Evolutionary conservation across 2,329 filamentous ascomycete genomes (phyloP), one percentile per base, ranked within the genome.

Genomic region (Xylaria sp.): DNA sequence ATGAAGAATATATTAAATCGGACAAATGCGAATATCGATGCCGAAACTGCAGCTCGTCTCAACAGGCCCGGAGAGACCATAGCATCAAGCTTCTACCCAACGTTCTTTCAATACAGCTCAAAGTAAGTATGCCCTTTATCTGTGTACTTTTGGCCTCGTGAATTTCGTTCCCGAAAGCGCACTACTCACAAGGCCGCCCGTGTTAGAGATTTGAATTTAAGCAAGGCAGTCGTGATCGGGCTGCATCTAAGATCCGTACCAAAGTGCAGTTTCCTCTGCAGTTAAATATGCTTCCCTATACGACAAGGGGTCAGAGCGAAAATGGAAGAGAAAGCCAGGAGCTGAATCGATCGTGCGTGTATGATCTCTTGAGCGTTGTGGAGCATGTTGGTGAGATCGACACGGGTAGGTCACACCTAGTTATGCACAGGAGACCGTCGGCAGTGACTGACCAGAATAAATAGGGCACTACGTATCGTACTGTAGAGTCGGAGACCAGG

Each of bases 341-440:
- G 75, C 79, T 91, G 20, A 86, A 85, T 64, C 84, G 88, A 74
- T 90, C 88, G 5, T 94, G 92, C 76, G 89, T 91, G 5, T 98
- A 98, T 79, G 94, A 97, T 74, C 87, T 98, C 0, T 87, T 94
- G 20, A 94, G 92, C 71, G 94, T 97, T 2, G 92, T 98, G 25
- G 94, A 97, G 48, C 95, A 98, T 77, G 93, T 97, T 69, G 95
- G 95, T 61, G 94, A 95, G 80, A 92, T 98, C 66, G 94, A 98
- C 76, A 94, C 93, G 1, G 95, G 82, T 82, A 72, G 72, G 77
- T 71, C 20, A 44, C 46, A 15, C n/a, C 48, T n/a, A 3, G 10
- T 12, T 13, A 31, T 57, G 1, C 39, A 23, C 15, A 20, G 10
- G 1, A 15, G 31, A 37, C 23, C 18, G 20, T 8, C 52, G 5